These are phyloP conservation scores for Bisporella sp. DNA, from an alignment of 2,329 filamentous ascomycete species.

Conservation along the genomic window DNA sequence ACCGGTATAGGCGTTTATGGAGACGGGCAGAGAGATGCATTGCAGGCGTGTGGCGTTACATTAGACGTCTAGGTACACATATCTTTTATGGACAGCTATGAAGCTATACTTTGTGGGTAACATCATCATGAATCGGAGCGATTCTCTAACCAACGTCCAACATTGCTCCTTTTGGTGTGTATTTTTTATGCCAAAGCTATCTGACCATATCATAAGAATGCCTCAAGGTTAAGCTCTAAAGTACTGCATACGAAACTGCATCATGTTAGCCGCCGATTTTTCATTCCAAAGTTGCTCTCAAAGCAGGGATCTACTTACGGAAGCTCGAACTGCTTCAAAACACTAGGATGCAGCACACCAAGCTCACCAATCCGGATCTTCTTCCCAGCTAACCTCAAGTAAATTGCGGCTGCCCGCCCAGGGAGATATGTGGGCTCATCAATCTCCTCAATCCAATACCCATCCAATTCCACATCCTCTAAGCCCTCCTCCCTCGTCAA, in stretches of 20 bases:
- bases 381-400: slow-evolving; percentile 68
- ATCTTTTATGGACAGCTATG: too few species aligned
- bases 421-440: slow-evolving; percentile 87
- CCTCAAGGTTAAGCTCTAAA: slow-evolving; percentile 89
- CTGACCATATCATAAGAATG: slow-evolving; percentile 60
- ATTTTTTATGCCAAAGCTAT: background rate
- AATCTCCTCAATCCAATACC: slow-evolving; percentile 93
- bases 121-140: background rate
- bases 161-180: background rate
- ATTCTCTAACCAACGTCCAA: too few species aligned
- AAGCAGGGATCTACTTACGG: slow-evolving; percentile 43
- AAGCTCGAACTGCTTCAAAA: slow-evolving; percentile 89
- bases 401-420: slow-evolving; percentile 81
- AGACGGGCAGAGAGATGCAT: slow-evolving; percentile 5
- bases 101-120: background rate
- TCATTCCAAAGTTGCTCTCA: background rate
- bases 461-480: slow-evolving; percentile 44
- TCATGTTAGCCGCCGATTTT: background rate
- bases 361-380: slow-evolving; percentile 77
- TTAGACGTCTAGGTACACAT: slow-evolving; percentile 2
- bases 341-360: slow-evolving; percentile 87
- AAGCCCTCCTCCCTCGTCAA: slow-evolving; percentile 68
- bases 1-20: slow-evolving; percentile 4
- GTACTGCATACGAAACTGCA: slow-evolving; percentile 55
- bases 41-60: slow-evolving; percentile 15